phyloP scores from a whole-genome alignment of 2,329 filamentous ascomycete genomes.

The Septoria petroselini region DNA sequence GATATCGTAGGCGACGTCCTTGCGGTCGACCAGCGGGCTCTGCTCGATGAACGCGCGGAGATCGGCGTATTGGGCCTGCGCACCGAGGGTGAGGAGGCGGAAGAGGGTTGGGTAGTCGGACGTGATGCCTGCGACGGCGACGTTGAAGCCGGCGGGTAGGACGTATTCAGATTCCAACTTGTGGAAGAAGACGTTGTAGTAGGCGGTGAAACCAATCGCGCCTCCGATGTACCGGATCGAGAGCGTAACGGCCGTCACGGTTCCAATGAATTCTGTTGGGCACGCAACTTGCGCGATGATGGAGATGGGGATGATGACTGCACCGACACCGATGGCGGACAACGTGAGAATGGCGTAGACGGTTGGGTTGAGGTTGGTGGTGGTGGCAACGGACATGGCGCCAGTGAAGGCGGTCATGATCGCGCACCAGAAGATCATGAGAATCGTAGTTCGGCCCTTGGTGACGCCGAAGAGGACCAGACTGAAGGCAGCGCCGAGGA shows the following conservation, averaged over 20 bases:
- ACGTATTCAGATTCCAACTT: conserved; percentile 34
- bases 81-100: conserved; percentile 24
- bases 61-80: conserved; percentile 24
- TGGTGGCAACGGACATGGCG: conserved; percentile 30
- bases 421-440: conserved; percentile 58
- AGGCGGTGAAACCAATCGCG: conserved; percentile 50
- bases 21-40: conserved; percentile 19
- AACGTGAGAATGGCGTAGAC: conserved; percentile 53
- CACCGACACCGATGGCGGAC: conserved; percentile 64
- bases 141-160: conserved; percentile 19
- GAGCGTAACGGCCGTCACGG: conserved; percentile 64
- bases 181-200: conserved; percentile 54
- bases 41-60: conserved; percentile 20
- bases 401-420: conserved; percentile 61
- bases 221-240: conserved; percentile 66
- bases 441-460: conserved; percentile 57
- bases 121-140: conserved; percentile 22
- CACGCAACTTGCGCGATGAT: conserved; percentile 67
- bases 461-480: conserved; percentile 57
- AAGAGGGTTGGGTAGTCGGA: conserved; percentile 21
- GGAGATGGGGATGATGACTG: conserved; percentile 64
- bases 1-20: conserved; percentile 29
- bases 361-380: conserved; percentile 28
- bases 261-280: conserved; percentile 66
- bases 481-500: conserved; percentile 59